phyloP scores from a whole-genome alignment of 1,139 yeast genomes.

The Yamadazyma oceani region DNA sequence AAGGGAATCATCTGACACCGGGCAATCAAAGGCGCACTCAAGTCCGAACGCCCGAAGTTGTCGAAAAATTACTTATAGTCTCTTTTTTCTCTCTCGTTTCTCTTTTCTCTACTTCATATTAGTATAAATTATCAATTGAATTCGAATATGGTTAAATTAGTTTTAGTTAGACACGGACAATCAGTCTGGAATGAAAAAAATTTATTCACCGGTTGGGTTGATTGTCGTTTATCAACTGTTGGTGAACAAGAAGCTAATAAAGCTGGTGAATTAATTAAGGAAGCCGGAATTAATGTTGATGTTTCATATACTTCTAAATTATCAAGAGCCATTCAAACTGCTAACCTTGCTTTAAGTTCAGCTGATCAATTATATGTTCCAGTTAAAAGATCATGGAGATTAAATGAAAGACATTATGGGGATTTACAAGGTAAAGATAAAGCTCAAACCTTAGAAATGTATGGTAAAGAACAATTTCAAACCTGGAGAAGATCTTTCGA shows the following conservation, averaged over 20 bases:
- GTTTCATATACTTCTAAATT: slow-evolving; percentile 88
- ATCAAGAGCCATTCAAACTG: slow-evolving; percentile 96
- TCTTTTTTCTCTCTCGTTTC: neutral
- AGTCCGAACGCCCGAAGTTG: slow-evolving; percentile 29
- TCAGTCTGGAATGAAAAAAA: slow-evolving; percentile 99
- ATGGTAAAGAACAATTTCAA: slow-evolving; percentile 92
- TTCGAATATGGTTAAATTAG: slow-evolving; percentile 59
- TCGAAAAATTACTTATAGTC: slow-evolving; percentile 7
- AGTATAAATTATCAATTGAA: neutral
- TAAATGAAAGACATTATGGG: slow-evolving; percentile 99
- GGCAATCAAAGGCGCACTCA: slow-evolving; percentile 20
- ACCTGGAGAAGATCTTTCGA: slow-evolving; percentile 98
- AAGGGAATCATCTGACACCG: neutral
- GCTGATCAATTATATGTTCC: slow-evolving; percentile 93
- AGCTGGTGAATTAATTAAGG: slow-evolving; percentile 92
- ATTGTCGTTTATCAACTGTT: slow-evolving; percentile 77
- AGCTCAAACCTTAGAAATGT: slow-evolving; percentile 85
- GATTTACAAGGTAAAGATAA: slow-evolving; percentile 98
- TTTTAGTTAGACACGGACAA: slow-evolving; percentile 96
- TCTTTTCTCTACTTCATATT: too few relatives aligned
- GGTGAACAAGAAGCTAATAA: slow-evolving; percentile 90
- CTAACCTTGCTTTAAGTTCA: slow-evolving; percentile 86
- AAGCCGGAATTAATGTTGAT: slow-evolving; percentile 83
- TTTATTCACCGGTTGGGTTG: slow-evolving; percentile 99
- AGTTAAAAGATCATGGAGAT: slow-evolving; percentile 95